Percentiles rank a stretch among this genome's conserved stretches.
These are phyloP conservation scores for Talaromyces sp. DNA, from an alignment of 2,329 filamentous ascomycete genomes.

Conservation along the genomic window DNA sequence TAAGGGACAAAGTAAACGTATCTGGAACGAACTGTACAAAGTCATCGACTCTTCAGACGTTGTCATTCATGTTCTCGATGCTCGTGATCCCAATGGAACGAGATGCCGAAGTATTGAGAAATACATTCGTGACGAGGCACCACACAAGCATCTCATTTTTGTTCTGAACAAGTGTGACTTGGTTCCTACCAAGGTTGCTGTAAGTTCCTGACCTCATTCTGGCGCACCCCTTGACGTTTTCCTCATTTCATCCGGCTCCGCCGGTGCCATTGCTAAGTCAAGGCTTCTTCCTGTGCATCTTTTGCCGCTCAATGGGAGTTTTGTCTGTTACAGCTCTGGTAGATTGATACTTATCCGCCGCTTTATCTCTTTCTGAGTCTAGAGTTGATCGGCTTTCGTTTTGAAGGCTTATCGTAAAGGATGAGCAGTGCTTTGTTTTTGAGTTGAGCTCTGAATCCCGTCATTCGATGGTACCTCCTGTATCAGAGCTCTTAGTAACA, in stretches of 20 bases:
- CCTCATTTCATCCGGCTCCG: constrained; percentile 23
- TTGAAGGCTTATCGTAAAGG: constrained; percentile 78
- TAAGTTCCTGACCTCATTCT: constrained; percentile 57
- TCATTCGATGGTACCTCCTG: constrained; percentile 51
- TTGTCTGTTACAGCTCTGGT: constrained; percentile 99
- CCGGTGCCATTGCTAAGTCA: constrained; percentile 74
- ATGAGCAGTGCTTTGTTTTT: constrained; percentile 77
- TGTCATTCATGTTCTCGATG: constrained; percentile 89
- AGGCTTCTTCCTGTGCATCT: constrained; percentile 64
- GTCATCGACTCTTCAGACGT: constrained; percentile 95
- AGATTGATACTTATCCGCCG: constrained; percentile 77
- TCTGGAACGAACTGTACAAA: constrained; percentile 96
- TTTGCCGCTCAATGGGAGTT: constrained; percentile 65
- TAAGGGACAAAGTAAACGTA: constrained; percentile 92
- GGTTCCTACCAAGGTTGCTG: constrained; percentile 85
- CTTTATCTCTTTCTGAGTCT: constrained; percentile 59
- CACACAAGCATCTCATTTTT: constrained; percentile 92
- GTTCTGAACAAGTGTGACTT: constrained; percentile 89
- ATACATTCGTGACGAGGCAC: constrained; percentile 86
- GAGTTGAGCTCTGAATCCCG: constrained; percentile 88
- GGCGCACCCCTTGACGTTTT: constrained; percentile 9
- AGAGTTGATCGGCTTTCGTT: constrained; percentile 76
- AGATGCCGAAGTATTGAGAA: constrained; percentile 88
- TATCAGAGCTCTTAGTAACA: constrained; percentile 98
- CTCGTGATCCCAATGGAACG: constrained; percentile 83